phyloP scores from a whole-genome alignment of 768 basidiomycete species.

The Auricularia heimuer region DNA sequence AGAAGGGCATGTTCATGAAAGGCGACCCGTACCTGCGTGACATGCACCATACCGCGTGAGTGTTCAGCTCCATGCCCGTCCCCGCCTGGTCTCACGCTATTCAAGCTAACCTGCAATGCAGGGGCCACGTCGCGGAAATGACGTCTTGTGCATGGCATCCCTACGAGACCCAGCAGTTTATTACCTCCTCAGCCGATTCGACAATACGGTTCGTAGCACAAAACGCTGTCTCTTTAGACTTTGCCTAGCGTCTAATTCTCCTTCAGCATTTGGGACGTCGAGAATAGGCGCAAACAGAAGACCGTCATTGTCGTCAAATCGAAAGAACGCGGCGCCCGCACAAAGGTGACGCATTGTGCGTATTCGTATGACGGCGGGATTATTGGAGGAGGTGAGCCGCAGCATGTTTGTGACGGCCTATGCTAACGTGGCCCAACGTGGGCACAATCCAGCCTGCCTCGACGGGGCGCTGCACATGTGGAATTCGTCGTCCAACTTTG shows the following conservation, averaged over 20 bases:
- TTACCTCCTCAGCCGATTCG: slow-evolving; percentile 91
- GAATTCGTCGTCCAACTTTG: slow-evolving; percentile 87
- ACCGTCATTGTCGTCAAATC: slow-evolving; percentile 93
- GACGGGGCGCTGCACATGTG: slow-evolving; percentile 93
- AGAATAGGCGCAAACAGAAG: slow-evolving; percentile 90
- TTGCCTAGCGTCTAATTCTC: background rate
- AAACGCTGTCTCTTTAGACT: background rate
- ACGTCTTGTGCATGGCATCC: slow-evolving; percentile 92
- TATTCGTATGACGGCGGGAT: slow-evolving; percentile 86
- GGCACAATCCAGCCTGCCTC: slow-evolving; percentile 50
- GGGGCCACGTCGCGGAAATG: slow-evolving; percentile 90
- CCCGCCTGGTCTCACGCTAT: background rate
- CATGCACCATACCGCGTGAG: slow-evolving; percentile 97
- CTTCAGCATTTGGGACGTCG: slow-evolving; percentile 87
- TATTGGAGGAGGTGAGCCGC: slow-evolving; percentile 71
- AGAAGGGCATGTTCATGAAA: slow-evolving; percentile 81
- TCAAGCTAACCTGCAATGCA: slow-evolving; percentile 23
- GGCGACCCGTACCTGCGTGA: slow-evolving; percentile 98
- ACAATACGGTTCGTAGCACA: slow-evolving; percentile 64
- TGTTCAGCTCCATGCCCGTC: slow-evolving; percentile 12
- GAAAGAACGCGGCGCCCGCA: slow-evolving; percentile 88
- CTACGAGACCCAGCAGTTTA: slow-evolving; percentile 69
- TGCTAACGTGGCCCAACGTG: background rate
- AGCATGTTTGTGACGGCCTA: slow-evolving; percentile 9
- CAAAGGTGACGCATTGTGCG: slow-evolving; percentile 77